These are phyloP conservation scores for Pseudozyma pruni DNA, from an alignment of 1,284 basidiomycete species.

Conservation along the genomic window DNA sequence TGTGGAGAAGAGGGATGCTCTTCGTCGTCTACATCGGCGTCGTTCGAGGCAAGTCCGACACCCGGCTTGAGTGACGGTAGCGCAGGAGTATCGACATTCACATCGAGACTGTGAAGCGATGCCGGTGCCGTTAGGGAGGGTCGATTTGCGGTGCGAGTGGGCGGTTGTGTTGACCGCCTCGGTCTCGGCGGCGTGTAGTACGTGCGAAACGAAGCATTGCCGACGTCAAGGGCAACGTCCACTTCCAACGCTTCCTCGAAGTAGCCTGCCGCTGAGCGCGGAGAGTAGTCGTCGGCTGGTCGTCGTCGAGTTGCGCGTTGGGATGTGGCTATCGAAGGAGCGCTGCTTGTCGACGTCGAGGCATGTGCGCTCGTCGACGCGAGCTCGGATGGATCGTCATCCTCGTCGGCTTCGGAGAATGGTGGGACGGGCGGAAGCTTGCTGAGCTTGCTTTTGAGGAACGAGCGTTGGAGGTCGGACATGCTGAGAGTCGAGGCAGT, in stretches of 20 bases:
- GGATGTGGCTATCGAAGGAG: slow-evolving; percentile 2
- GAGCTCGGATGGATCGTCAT: slow-evolving; percentile 12
- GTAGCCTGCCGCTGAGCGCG: slow-evolving; percentile 56
- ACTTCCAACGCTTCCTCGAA: slow-evolving; percentile 65
- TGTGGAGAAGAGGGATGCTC: slow-evolving; percentile 60
- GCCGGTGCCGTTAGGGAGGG: background rate
- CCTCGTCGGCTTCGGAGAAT: slow-evolving; percentile 18
- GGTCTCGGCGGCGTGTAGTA: slow-evolving; percentile 63
- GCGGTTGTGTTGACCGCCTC: slow-evolving; percentile 1
- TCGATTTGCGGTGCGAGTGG: background rate
- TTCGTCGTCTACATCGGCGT: slow-evolving; percentile 66
- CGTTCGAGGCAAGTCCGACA: slow-evolving; percentile 43
- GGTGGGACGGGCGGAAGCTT: slow-evolving; percentile 48
- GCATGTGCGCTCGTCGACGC: background rate
- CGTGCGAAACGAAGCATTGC: slow-evolving; percentile 68
- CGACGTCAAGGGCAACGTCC: slow-evolving; percentile 36
- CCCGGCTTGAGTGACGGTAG: slow-evolving; percentile 46
- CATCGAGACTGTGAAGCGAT: slow-evolving; percentile 12
- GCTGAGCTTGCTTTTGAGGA: slow-evolving; percentile 42
- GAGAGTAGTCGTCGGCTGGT: slow-evolving; percentile 30
- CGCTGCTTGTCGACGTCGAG: background rate
- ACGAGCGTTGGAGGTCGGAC: slow-evolving; percentile 39
- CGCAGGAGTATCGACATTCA: slow-evolving; percentile 12
- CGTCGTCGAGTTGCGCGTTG: slow-evolving; percentile 5
- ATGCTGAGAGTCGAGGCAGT: slow-evolving; percentile 8